phyloP scores from a whole-genome alignment of 257 asterid genomes.

The Henckelia pumila region DNA sequence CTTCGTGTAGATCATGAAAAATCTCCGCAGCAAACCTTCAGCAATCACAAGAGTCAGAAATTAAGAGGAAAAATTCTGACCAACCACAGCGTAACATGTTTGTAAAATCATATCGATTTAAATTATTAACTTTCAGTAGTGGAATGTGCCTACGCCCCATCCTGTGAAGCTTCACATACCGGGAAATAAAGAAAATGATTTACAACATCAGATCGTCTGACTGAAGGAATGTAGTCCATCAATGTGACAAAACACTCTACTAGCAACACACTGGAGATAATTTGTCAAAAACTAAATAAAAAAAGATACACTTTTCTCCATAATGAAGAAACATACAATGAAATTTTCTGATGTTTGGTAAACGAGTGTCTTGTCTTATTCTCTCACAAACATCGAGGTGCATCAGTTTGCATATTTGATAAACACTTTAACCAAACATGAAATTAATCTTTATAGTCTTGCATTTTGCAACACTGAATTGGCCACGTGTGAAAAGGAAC shows the following conservation, averaged over 20 bases:
- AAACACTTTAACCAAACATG: neutral
- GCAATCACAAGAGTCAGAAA: conserved; percentile 38
- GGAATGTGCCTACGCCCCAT: neutral
- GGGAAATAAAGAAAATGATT: neutral
- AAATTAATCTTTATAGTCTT: neutral
- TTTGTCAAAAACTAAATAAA: neutral
- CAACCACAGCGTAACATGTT: neutral
- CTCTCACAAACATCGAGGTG: neutral
- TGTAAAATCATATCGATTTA: no score
- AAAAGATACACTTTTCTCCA: neutral
- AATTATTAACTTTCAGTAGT: neutral
- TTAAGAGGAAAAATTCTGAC: conserved; percentile 19
- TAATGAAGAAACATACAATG: neutral
- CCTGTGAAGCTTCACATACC: neutral
- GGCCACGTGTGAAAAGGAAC: no score
- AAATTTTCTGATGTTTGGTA: neutral
- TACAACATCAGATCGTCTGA: neutral
- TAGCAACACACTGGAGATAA: neutral
- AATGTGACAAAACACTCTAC: neutral
- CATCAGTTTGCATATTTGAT: neutral
- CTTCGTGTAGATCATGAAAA: conserved; percentile 87
- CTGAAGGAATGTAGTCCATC: neutral
- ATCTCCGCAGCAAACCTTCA: conserved; percentile 96
- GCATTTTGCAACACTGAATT: neutral
- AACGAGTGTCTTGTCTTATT: neutral